phyloP scores from a whole-genome alignment of 345 rosid genomes.

The Populus alba region DNA sequence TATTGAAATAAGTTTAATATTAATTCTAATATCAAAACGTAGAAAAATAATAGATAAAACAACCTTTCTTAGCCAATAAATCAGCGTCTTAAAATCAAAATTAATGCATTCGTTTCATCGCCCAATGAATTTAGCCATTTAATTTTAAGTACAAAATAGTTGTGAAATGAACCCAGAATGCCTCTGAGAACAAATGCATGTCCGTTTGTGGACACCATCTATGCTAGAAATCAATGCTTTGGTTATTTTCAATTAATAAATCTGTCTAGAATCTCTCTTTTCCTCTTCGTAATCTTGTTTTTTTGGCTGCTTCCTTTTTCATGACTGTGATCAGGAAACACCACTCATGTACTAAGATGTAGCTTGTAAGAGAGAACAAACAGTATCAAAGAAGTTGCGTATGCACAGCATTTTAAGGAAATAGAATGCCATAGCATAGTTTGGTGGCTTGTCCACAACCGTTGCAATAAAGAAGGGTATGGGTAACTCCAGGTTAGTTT shows the following conservation, averaged over 20 bases:
- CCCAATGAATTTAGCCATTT: neutral
- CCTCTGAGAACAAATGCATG: neutral
- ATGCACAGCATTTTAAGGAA: neutral
- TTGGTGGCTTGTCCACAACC: slow-evolving; percentile 3
- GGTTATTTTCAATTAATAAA: neutral
- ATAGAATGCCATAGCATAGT: neutral
- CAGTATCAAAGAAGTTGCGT: neutral
- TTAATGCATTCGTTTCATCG: no score
- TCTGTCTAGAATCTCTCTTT: neutral
- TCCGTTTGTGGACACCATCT: neutral
- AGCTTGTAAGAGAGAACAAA: slow-evolving; percentile 8
- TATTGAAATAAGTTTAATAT: no score
- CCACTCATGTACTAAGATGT: slow-evolving; percentile 12
- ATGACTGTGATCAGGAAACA: neutral
- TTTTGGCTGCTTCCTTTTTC: neutral
- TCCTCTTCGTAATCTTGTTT: neutral
- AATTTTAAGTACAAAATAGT: neutral
- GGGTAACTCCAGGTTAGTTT: no score
- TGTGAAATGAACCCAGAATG: neutral
- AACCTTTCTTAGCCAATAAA: no score
- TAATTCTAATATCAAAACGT: no score
- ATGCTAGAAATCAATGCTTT: neutral
- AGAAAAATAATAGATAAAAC: no score
- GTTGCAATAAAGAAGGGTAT: no score
- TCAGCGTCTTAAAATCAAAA: no score